Percentiles rank a stretch among this genome's conserved stretches.
Conservation (phyloP, 108 stramenopile species). For the Nitzschia palea region DNA sequence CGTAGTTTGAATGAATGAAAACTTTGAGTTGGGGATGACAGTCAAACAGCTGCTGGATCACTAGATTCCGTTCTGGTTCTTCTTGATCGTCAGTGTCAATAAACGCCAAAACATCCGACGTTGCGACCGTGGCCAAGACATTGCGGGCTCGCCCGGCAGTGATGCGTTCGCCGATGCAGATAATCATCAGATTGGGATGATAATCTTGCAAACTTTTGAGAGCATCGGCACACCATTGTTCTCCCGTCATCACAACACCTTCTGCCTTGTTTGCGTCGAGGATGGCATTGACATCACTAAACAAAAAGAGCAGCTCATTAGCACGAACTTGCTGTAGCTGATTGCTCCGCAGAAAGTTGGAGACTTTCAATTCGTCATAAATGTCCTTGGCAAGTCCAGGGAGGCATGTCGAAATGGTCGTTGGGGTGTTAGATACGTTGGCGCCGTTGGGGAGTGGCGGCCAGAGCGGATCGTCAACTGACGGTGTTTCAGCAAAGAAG, state of each 20-base stretch:
- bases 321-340: slow-evolving; percentile 10
- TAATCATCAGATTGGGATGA: slow-evolving; percentile 10
- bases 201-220: slow-evolving; percentile 9
- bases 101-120: slow-evolving; percentile 17
- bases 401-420: slow-evolving; percentile 8
- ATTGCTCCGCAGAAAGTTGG: slow-evolving; percentile 4
- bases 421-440: background rate
- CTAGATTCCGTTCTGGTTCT: slow-evolving; percentile 11
- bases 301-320: slow-evolving; percentile 15
- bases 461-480: slow-evolving; percentile 15
- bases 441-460: background rate
- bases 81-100: slow-evolving; percentile 20
- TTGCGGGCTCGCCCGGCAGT: slow-evolving; percentile 16
- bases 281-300: slow-evolving; percentile 11
- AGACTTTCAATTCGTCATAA: background rate
- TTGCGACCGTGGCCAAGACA: slow-evolving; percentile 4
- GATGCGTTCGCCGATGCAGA: slow-evolving; percentile 14
- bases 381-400: slow-evolving; percentile 17
- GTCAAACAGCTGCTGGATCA: slow-evolving; percentile 5
- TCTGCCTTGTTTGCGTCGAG: background rate
- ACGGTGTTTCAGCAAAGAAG: slow-evolving; percentile 9
- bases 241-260: background rate
- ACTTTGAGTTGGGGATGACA: slow-evolving; percentile 5
- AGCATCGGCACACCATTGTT: slow-evolving; percentile 7
- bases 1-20: slow-evolving; percentile 12